Percentiles rank a stretch among this genome's conserved stretches.
Evolutionary conservation across 306 rosid species (phyloP).

Genomic region (Neltuma alba): DNA sequence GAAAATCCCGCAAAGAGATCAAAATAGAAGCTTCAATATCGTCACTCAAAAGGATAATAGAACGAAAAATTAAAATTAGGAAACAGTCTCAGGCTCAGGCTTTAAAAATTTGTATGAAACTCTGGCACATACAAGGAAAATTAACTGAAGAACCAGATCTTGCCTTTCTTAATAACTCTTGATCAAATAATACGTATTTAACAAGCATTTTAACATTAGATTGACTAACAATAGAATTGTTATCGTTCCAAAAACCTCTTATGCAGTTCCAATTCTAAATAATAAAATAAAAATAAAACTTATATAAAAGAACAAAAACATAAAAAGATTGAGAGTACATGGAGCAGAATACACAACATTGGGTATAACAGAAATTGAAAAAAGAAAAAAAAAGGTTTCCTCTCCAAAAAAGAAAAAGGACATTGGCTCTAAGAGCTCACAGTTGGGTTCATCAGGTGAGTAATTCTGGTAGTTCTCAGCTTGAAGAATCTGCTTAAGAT

Average conservation of each 20-base stretch:
- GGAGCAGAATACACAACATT: neutral
- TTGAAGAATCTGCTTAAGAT: conserved; percentile 94
- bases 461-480: conserved; percentile 79
- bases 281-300: neutral
- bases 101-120: neutral
- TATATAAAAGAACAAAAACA: too few relatives aligned
- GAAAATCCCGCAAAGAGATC: conserved; percentile 16
- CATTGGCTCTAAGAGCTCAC: conserved; percentile 39
- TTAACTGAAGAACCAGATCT: conserved; percentile 6
- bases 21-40: neutral
- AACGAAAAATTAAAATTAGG: conserved; percentile 5
- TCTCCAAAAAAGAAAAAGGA: neutral
- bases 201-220: neutral
- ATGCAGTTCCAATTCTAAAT: conserved; percentile 10
- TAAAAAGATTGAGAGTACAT: neutral
- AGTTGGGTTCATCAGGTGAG: conserved; percentile 81
- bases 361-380: neutral
- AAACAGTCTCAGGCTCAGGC: conserved; percentile 21
- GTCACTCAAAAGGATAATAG: neutral
- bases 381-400: neutral
- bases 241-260: conserved; percentile 26
- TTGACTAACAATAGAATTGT: neutral
- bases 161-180: conserved; percentile 3
- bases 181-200: neutral
- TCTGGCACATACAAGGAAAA: neutral